These are phyloP conservation scores for Balamuthia mandrillaris DNA, from an alignment of 208 protist genomes.

Conservation along the genomic window DNA sequence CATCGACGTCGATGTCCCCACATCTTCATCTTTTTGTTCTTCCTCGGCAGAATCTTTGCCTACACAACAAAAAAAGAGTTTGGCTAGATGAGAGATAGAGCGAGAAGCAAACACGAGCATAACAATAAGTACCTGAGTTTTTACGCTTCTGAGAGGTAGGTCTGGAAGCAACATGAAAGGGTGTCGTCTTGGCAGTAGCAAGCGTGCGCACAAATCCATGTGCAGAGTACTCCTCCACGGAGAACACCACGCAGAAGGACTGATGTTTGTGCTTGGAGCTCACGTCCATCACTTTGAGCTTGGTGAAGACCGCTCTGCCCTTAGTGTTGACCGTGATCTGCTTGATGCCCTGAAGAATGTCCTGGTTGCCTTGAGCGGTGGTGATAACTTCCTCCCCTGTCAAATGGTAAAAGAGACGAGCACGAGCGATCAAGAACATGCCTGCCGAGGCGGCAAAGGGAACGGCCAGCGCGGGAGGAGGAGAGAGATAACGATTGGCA, in stretches of 20 bases:
- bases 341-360: neutral
- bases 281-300: constrained; percentile 2
- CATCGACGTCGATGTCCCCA: no score
- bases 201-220: neutral
- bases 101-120: no score
- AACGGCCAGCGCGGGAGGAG: neutral
- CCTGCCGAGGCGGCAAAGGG: neutral
- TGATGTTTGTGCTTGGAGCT: neutral
- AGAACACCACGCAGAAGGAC: neutral
- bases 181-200: neutral
- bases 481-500: neutral
- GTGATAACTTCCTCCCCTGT: neutral
- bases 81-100: no score
- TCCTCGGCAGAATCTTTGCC: no score
- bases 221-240: neutral
- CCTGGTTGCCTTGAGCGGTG: neutral
- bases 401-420: neutral
- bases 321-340: neutral
- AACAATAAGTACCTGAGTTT: no score
- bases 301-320: neutral
- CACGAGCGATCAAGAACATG: neutral
- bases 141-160: neutral
- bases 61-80: no score
- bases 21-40: no score
- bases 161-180: neutral